A percentile compares a stretch with the other conserved stretches of the same genome.
Evolutionary conservation across 1,284 basidiomycete species (phyloP).

Genomic region (Microbotryomycetes sp.): DNA sequence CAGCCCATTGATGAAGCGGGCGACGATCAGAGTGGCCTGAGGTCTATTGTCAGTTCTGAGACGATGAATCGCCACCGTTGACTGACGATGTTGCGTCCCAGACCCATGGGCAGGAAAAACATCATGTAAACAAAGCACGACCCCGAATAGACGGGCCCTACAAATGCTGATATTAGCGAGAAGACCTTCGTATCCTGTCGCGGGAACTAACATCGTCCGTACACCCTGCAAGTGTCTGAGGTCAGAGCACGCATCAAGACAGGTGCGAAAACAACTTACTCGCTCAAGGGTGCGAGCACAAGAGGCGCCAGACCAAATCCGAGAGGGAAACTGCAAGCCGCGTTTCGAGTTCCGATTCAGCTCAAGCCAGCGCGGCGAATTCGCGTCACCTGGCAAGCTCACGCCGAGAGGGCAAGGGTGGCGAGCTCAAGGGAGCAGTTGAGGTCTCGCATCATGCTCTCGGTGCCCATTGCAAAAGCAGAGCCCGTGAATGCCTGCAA

Average conservation of each 20-base stretch:
- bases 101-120: slow-evolving; percentile 48
- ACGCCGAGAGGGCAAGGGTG: slow-evolving; percentile 20
- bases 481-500: slow-evolving; percentile 14
- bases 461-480: slow-evolving; percentile 17
- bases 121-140: slow-evolving; percentile 52
- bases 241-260: not conserved
- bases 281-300: not conserved
- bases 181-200: not conserved
- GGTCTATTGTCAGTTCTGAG: too few species aligned
- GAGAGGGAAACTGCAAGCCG: not conserved
- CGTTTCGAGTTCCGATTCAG: not conserved
- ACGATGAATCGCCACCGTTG: too few species aligned
- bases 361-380: not conserved
- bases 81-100: not conserved
- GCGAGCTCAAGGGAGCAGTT: slow-evolving; percentile 19
- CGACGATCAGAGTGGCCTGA: slow-evolving; percentile 50
- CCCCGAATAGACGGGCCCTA: slow-evolving; percentile 46
- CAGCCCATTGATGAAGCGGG: slow-evolving; percentile 59
- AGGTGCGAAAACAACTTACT: not conserved
- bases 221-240: not conserved
- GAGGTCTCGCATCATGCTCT: slow-evolving; percentile 19
- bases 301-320: not conserved
- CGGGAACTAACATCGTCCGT: not conserved
- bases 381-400: not conserved
- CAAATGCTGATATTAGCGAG: not conserved